phyloP scores from a whole-genome alignment of 768 basidiomycete genomes.

The Clavaria fumosa region DNA sequence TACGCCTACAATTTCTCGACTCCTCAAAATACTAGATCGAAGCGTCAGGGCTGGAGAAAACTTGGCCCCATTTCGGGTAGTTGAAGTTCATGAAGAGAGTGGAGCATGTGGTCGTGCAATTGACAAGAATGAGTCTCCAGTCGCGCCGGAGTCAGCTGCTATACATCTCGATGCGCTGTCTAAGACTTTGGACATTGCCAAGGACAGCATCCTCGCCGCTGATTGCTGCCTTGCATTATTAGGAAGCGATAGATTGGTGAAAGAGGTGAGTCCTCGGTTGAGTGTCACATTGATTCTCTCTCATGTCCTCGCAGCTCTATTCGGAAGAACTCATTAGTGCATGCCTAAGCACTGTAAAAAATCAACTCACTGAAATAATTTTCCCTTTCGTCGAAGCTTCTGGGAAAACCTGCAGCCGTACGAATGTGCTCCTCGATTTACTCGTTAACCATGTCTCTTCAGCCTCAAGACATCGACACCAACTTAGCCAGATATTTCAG shows the following conservation, averaged over 20 bases:
- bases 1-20: conserved; percentile 37
- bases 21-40: conserved; percentile 68
- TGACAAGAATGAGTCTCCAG: background rate
- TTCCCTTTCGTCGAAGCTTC: conserved; percentile 78
- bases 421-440: conserved; percentile 38
- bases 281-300: background rate
- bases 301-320: conserved; percentile 44
- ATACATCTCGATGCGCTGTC: conserved; percentile 35
- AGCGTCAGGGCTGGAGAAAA: conserved; percentile 65
- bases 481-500: conserved; percentile 58
- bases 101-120: background rate
- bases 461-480: conserved; percentile 25
- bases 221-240: conserved; percentile 73
- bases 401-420: conserved; percentile 23
- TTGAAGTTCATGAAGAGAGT: conserved; percentile 20
- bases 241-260: conserved; percentile 63
- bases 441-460: conserved; percentile 25
- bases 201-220: conserved; percentile 66
- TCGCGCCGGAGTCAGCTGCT: conserved; percentile 21
- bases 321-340: conserved; percentile 85
- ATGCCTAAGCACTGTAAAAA: conserved; percentile 65
- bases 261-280: conserved; percentile 46
- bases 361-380: conserved; percentile 60
- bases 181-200: conserved; percentile 39
- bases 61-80: conserved; percentile 44